These are phyloP conservation scores for Beta corolliflora DNA, from an alignment of 179 eudicot genomes.

Conservation along the genomic window DNA sequence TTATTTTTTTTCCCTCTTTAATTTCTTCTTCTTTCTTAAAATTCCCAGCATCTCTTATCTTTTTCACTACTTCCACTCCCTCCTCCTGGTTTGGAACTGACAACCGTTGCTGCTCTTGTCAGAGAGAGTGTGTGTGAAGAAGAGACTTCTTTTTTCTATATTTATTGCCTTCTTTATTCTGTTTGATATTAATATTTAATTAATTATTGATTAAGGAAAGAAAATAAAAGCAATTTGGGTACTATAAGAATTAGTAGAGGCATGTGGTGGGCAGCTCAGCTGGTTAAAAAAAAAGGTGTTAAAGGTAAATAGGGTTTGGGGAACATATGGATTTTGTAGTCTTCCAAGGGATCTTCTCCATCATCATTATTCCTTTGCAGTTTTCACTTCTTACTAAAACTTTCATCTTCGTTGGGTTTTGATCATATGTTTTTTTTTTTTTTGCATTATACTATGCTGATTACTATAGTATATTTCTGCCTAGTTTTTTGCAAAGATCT, in stretches of 20 bases:
- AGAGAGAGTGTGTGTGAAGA: neutral
- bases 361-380: constrained; percentile 35
- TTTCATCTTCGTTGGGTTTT: constrained; percentile 30
- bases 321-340: constrained; percentile 61
- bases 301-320: constrained; percentile 22
- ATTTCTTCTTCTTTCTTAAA: neutral
- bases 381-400: constrained; percentile 35
- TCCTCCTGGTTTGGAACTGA: constrained; percentile 25
- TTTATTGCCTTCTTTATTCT: no score
- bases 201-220: neutral
- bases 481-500: constrained; percentile 25
- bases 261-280: constrained; percentile 23
- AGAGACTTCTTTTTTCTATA: no score
- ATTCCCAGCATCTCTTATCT: constrained; percentile 12
- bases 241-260: neutral
- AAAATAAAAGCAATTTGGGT: neutral
- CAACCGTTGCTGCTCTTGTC: constrained; percentile 10
- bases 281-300: neutral
- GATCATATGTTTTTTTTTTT: neutral
- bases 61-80: constrained; percentile 3
- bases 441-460: neutral
- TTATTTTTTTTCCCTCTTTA: neutral
- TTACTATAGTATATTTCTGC: constrained; percentile 8
- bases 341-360: constrained; percentile 60
- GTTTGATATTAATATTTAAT: no score